These are phyloP conservation scores for Saccharomycopsis synnaedendra DNA, from an alignment of 805 yeast species.

Conservation along the genomic window DNA sequence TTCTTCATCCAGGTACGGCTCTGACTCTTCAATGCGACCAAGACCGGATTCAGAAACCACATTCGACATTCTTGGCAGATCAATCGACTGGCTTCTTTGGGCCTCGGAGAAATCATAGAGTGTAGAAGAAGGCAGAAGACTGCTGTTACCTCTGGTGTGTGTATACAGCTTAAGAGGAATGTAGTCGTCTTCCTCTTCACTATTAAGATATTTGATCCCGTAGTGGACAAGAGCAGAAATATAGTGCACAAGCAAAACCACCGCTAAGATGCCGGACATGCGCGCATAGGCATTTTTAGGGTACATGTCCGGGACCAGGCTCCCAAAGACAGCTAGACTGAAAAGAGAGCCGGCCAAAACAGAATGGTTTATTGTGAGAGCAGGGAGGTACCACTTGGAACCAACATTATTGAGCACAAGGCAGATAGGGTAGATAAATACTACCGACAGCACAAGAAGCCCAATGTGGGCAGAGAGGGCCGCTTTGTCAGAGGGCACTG, in stretches of 20 bases:
- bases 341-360: constrained; percentile 39
- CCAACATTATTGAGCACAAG: constrained; percentile 52
- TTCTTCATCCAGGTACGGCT: constrained; percentile 15
- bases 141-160: constrained; percentile 17
- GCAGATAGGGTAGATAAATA: constrained; percentile 55
- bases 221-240: constrained; percentile 38
- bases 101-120: constrained; percentile 13
- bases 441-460: constrained; percentile 31
- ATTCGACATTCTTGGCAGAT: constrained; percentile 2
- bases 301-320: constrained; percentile 52
- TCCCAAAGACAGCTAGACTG: constrained; percentile 43
- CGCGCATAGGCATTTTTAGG: constrained; percentile 66
- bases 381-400: constrained; percentile 47
- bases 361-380: constrained; percentile 38
- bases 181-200: not conserved
- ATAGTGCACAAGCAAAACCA: constrained; percentile 44
- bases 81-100: constrained; percentile 1
- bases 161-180: constrained; percentile 21
- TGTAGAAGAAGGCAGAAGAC: constrained; percentile 16
- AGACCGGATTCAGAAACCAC: constrained; percentile 12
- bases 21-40: constrained; percentile 9
- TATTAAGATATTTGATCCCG: constrained; percentile 27
- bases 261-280: constrained; percentile 50
- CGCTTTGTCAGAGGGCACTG: constrained; percentile 34
- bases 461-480: constrained; percentile 46